phyloP scores from a whole-genome alignment of 2,329 filamentous ascomycete genomes.

The Neonectria ditissima region DNA sequence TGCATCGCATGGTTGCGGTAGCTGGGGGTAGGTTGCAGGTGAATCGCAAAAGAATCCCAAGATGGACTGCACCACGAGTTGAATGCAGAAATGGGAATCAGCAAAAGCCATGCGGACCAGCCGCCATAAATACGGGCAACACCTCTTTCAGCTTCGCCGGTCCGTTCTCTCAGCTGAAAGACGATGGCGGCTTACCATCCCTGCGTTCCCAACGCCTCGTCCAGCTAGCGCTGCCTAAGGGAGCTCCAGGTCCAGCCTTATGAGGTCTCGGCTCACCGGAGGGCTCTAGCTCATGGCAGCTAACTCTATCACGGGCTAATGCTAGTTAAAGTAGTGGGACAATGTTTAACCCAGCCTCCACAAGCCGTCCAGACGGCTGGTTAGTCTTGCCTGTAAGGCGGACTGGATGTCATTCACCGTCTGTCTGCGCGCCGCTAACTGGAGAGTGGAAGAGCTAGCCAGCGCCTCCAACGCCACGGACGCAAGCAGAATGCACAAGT shows the following conservation, averaged over 20 bases:
- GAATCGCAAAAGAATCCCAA: background rate
- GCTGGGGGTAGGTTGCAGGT: background rate
- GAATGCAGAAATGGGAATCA: background rate
- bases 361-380: background rate
- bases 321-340: background rate
- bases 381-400: background rate
- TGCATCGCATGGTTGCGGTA: background rate
- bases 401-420: background rate
- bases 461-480: background rate
- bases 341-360: conserved; percentile 6
- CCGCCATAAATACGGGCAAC: background rate
- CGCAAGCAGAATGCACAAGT: background rate
- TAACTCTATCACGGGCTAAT: background rate
- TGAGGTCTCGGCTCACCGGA: conserved; percentile 5
- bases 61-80: background rate
- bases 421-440: background rate
- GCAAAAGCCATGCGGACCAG: too few relatives aligned
- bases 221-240: background rate
- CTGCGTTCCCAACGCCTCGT: background rate
- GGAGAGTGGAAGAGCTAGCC: background rate
- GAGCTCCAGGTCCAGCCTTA: background rate
- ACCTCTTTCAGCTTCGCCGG: background rate
- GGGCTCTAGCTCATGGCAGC: conserved; percentile 1
- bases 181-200: background rate
- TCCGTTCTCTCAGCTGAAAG: background rate